These are phyloP conservation scores for Amanita polypyramis DNA, from an alignment of 768 basidiomycete genomes.

Conservation along the genomic window DNA sequence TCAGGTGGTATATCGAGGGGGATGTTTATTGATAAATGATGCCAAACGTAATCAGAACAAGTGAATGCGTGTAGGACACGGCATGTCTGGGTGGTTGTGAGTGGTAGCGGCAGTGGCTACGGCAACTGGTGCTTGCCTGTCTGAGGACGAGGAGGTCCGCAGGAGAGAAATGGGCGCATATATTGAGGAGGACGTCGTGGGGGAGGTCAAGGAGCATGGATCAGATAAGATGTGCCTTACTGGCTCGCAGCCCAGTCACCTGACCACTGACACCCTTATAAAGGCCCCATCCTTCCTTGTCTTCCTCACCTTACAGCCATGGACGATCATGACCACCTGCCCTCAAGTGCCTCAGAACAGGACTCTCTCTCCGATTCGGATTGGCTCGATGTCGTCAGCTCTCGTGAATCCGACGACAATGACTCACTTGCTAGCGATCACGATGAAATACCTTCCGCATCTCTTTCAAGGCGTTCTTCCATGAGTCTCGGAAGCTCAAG, in stretches of 20 bases:
- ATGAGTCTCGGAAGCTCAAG: constrained; percentile 59
- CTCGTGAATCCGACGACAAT: constrained; percentile 60
- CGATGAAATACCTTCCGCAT: constrained; percentile 39
- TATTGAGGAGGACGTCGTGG: constrained; percentile 31
- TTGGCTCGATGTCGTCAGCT: constrained; percentile 72
- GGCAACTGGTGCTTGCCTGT: constrained; percentile 27
- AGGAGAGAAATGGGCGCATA: constrained; percentile 22
- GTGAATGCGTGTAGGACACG: constrained; percentile 47
- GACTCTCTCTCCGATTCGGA: constrained; percentile 71
- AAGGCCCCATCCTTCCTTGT: not conserved
- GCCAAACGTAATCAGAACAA: constrained; percentile 46
- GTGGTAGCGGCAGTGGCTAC: not conserved
- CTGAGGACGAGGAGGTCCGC: constrained; percentile 36
- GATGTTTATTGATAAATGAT: constrained; percentile 34
- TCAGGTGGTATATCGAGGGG: constrained; percentile 34
- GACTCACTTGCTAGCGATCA: constrained; percentile 61
- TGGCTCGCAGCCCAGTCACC: constrained; percentile 1
- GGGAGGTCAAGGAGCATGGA: constrained; percentile 25
- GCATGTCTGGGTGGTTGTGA: constrained; percentile 37
- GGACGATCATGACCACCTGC: constrained; percentile 21
- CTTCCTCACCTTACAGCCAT: constrained; percentile 12
- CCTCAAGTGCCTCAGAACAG: constrained; percentile 44
- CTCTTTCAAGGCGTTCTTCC: constrained; percentile 60
- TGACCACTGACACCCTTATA: constrained; percentile 9
- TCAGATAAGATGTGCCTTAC: not conserved